Evolutionary conservation across 176 grass and related monocot species (phyloP), one percentile per base, ranked within the genome.

Genomic region (Aechmea fasciata): DNA sequence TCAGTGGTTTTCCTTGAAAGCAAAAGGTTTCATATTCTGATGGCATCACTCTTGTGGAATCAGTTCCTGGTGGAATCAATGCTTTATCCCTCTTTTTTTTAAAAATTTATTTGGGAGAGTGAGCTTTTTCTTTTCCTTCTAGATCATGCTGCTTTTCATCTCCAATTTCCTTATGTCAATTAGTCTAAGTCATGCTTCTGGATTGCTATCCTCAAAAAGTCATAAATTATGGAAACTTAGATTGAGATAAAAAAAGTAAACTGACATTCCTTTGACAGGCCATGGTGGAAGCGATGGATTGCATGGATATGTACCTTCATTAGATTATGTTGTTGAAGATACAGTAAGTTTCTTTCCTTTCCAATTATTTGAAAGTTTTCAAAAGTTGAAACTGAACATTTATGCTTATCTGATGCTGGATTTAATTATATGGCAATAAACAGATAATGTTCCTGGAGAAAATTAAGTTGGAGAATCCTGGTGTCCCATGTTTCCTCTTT

Each of bases 251-350:
- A 59, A 59, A 59, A 59, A 61, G 33, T 69, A 28, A 17, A 51
- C 25, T 10, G 6, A 24, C 49, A 2, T 80, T 57, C 65, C 72
- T 61, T 57, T 83, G 71, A n/a, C 69, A 99, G 94, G 94, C 48
- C 94, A 99, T 84, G 89, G 94, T 69, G 94, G 94, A 33, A 99
- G 94, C 53, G 94, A 99, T 75, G 94, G 94, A 71, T 73, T 99
- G 51, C 94, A 99, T 73, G 94, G 94, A 67, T 99, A 99, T 72
- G 94, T 99, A 20, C 94, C 94, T 79, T 93, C 89, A 66, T 67
- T 99, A 28, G 82, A 99, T 83, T 90, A 90, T 78, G 87, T 99
- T 33, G 68, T 99, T 4, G 82, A 99, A 74, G 94, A 99, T 71
- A 93, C 83, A 20, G 94, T 99, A 83, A 81, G 71, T 70, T 73